Base-by-base conservation (phyloP, 2,329 filamentous ascomycete genomes). In the Zelopaecilomyces penicillatus region DNA sequence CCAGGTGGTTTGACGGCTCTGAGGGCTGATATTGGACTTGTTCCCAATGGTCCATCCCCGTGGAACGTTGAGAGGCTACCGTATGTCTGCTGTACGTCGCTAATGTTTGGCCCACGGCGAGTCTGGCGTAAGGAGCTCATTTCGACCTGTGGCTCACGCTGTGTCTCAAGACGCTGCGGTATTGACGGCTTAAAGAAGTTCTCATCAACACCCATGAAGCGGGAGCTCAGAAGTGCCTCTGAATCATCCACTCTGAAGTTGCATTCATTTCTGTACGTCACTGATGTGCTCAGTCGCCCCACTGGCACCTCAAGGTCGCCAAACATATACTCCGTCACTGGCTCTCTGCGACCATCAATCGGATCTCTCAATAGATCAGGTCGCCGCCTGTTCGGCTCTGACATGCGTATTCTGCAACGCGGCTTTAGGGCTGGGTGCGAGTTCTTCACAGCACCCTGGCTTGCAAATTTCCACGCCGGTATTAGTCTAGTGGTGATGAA, bases 241-340 rank as follows among this genome's bases (percentile, higher is more conserved):
- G 89, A 85, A 63, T 96, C 88, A 56, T 95, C 91, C 34, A 97
- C 81, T 38, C 85, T 82, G 63, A 98, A 96, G 57, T 85, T 88
- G 68, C 87, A 95, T 58, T 93, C 88, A 46, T 81, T 86, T 50
- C 93, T 83, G 65, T 95, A 95, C 8, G 82, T 81, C 30, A 95
- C 87, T 33, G 83, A 80, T 42, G 91, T 83, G 45, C 82, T 84
- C 55, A 98, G 79, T 5, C 85, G 82, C 28, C 93, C 93, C 29
- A 88, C 85, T 8, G 90, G 89, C 30, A 91, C 87, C 47, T 95
- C 87, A 12, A 93, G 82, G 43, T 88, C 81, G 12, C 85, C 85
- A 66, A 97, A 91, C 51, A 79, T 74, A 64, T 89, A 91, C 45
- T 83, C 80, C 19, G 85, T 87, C 30, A 84, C 82, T 6, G 64